Conservation (phyloP, 768 basidiomycete species). For the Gloeopeniophorella convolvens region DNA sequence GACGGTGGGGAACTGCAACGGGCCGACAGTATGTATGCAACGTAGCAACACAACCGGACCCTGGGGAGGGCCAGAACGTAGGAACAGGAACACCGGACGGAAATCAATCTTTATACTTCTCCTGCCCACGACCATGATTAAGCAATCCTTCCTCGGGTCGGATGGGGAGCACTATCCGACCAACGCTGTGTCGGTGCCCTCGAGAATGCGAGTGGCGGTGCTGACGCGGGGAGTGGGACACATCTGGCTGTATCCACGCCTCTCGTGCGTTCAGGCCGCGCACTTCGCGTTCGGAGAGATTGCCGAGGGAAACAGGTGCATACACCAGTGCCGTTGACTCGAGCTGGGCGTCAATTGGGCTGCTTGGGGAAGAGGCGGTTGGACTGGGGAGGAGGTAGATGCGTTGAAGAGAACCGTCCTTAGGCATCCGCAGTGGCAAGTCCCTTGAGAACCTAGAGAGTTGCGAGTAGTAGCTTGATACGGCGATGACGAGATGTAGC, state of each 20-base stretch:
- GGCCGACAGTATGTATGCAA: neutral
- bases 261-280: conserved; percentile 48
- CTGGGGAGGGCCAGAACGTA: neutral
- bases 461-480: conserved; percentile 58
- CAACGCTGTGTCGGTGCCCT: conserved; percentile 17
- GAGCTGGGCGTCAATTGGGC: neutral
- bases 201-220: conserved; percentile 24
- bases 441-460: conserved; percentile 39
- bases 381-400: conserved; percentile 55
- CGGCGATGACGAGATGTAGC: conserved; percentile 72
- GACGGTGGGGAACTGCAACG: neutral
- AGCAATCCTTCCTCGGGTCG: conserved; percentile 40
- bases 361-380: conserved; percentile 25
- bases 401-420: conserved; percentile 40
- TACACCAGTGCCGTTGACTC: conserved; percentile 41
- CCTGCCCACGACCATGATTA: conserved; percentile 29
- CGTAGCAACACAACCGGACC: neutral
- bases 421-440: conserved; percentile 16
- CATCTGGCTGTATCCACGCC: conserved; percentile 48
- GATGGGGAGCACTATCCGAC: conserved; percentile 34
- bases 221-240: conserved; percentile 23
- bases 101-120: conserved; percentile 19
- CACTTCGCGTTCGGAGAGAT: conserved; percentile 48
- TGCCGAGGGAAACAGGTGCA: conserved; percentile 56
- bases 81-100: neutral